These are phyloP conservation scores for Neurospora discreta DNA, from an alignment of 495 filamentous ascomycete genomes.

Conservation along the genomic window DNA sequence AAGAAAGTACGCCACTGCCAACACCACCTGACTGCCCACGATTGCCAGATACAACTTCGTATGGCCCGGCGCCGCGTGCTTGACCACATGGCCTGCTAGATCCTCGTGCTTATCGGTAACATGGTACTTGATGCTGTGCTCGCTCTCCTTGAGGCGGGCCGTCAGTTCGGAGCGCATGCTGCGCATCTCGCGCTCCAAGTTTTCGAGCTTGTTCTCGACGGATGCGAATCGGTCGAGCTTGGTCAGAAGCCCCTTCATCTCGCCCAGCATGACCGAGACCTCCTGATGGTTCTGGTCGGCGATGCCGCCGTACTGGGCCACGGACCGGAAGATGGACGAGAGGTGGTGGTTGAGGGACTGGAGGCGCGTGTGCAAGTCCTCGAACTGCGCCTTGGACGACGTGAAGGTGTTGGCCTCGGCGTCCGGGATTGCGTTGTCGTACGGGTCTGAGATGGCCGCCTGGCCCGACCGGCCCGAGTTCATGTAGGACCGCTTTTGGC, in stretches of 20 bases:
- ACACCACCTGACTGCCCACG: slow-evolving; percentile 61
- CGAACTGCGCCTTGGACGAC: slow-evolving; percentile 55
- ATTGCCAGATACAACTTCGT: slow-evolving; percentile 63
- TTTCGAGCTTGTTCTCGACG: slow-evolving; percentile 40
- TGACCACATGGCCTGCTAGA: slow-evolving; percentile 47
- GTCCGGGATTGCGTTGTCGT: slow-evolving; percentile 35
- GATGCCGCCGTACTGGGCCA: slow-evolving; percentile 38
- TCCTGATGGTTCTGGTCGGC: slow-evolving; percentile 53
- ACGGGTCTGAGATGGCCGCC: slow-evolving; percentile 22
- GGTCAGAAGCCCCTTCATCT: slow-evolving; percentile 26
- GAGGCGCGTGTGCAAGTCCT: slow-evolving; percentile 70
- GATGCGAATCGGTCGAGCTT: slow-evolving; percentile 29
- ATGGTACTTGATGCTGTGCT: slow-evolving; percentile 59
- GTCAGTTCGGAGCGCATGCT: slow-evolving; percentile 34
- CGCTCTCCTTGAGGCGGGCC: slow-evolving; percentile 51
- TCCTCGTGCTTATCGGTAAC: slow-evolving; percentile 62
- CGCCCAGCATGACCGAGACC: slow-evolving; percentile 25
- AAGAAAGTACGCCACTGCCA: slow-evolving; percentile 56
- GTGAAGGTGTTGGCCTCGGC: slow-evolving; percentile 35
- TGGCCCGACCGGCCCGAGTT: slow-evolving; percentile 15
- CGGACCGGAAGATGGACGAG: slow-evolving; percentile 53
- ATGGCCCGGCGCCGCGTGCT: slow-evolving; percentile 51
- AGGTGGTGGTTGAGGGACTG: slow-evolving; percentile 65
- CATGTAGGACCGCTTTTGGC: slow-evolving; percentile 3
- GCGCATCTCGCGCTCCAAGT: slow-evolving; percentile 58